Conservation (phyloP, 1,284 basidiomycete genomes). For the Ceratobasidium sp. region DNA sequence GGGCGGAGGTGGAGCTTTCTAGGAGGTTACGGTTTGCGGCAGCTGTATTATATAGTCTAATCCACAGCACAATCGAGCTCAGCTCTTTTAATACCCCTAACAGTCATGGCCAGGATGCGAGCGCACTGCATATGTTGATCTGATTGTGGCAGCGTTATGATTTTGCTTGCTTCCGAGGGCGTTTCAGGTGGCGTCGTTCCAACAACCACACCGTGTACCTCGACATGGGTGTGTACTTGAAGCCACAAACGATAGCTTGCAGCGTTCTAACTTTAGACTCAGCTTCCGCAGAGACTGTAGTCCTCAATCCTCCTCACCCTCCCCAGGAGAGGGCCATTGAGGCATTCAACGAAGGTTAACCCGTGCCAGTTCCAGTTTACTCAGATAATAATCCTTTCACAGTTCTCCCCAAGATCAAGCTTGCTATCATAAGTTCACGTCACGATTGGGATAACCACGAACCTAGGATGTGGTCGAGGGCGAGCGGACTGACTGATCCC, state of each 20-base stretch:
- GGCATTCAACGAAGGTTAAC: conserved; percentile 64
- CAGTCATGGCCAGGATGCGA: not conserved
- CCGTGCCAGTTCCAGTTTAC: not conserved
- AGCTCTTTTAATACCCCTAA: not conserved
- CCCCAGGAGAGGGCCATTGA: conserved; percentile 71
- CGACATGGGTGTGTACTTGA: conserved; percentile 20
- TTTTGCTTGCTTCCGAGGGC: not conserved
- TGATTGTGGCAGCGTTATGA: not conserved
- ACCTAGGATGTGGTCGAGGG: conserved; percentile 56
- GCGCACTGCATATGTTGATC: not conserved
- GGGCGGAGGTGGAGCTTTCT: conserved; percentile 8
- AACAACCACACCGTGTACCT: not conserved
- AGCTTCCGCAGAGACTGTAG: conserved; percentile 71
- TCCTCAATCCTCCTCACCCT: conserved; percentile 68
- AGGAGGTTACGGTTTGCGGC: not conserved
- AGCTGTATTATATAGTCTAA: not conserved
- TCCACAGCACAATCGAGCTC: not conserved
- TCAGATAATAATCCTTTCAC: conserved; percentile 17
- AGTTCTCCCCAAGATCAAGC: conserved; percentile 68
- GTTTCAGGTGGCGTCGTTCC: not conserved
- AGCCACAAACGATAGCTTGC: not conserved
- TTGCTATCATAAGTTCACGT: conserved; percentile 72
- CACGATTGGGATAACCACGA: conserved; percentile 70
- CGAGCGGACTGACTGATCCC: conserved; percentile 64
- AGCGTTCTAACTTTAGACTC: not conserved